Percentiles rank a stretch among this genome's conserved stretches.
Evolutionary conservation across 257 asterid genomes (phyloP).

Genomic region (Solanum chiquidenum): DNA sequence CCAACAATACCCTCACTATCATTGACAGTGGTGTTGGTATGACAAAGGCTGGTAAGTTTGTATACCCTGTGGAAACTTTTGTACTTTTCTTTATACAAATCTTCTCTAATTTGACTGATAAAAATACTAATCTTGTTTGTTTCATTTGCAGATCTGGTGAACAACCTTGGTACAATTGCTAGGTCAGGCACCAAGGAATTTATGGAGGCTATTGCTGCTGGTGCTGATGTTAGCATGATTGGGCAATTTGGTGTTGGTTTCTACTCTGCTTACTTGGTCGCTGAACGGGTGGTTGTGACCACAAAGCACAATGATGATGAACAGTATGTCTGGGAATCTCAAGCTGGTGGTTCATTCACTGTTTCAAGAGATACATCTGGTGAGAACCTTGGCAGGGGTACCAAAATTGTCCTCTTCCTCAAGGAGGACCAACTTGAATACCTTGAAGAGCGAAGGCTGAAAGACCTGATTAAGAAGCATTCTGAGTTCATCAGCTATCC

Average conservation of each 20-base stretch:
- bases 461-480: constrained; percentile 53
- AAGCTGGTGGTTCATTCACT: constrained; percentile 65
- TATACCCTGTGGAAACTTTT: not conserved
- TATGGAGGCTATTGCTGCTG: constrained; percentile 68
- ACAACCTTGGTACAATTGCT: constrained; percentile 60
- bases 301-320: constrained; percentile 58
- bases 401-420: constrained; percentile 43
- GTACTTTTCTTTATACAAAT: not conserved
- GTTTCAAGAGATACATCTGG: constrained; percentile 48
- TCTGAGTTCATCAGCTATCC: constrained; percentile 64
- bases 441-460: constrained; percentile 56
- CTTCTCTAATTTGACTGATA: not conserved
- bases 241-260: constrained; percentile 69
- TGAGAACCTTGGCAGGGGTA: constrained; percentile 49
- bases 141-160: constrained; percentile 42
- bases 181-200: constrained; percentile 66
- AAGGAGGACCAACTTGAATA: constrained; percentile 70
- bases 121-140: not conserved
- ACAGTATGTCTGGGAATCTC: constrained; percentile 62
- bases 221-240: constrained; percentile 72
- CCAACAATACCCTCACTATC: constrained; percentile 41
- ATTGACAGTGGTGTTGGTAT: constrained; percentile 63
- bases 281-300: constrained; percentile 51
- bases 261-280: constrained; percentile 55
- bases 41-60: constrained; percentile 63